Evolutionary conservation across 768 basidiomycete genomes (phyloP), one percentile per base, ranked within the genome.

Genomic region (Lactarius hatsudake): DNA sequence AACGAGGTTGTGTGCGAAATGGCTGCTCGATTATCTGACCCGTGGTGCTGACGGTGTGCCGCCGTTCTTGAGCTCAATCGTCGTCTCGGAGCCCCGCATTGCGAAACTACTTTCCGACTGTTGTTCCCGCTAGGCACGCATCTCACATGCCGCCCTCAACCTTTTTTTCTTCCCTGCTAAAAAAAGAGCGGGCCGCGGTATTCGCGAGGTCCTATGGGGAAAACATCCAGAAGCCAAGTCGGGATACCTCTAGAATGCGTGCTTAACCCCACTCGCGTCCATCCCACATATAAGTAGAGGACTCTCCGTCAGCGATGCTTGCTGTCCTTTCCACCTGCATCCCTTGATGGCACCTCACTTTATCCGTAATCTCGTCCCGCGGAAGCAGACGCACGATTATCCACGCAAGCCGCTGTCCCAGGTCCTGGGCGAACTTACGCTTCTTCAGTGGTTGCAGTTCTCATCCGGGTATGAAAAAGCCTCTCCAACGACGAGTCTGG

Each of bases 391-490:
- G 0, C 43, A 10, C 13, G 34, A 67, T n/a, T 12, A 63, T 60
- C 20, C 42, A 17, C 6, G 36, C 8, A 53, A 77, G 38, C 79
- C 82, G 5, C 63, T 85, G 30, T 65, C 81, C 20, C 69, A 73
- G 2, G 83, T 82, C 0, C 70, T 87, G 32, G 56, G 45, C 10
- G 72, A 71, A 3, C 71, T 87, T 56, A 83, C 80, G 0, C 80
- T 76, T 74, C 65, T 83, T 7, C 86, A 87, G 64, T 82, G 81
- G 77, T 81, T 82, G 2, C 79, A 84, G 59, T 87, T 87, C 73
- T 82, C 79, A 68, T 79, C 81, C 28, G 86, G 87, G 84, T 86
- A 71, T n/a, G 36, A 36, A 36, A 36, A 12, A 7, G 0, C 43
- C 40, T 9, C 9, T 36, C 1, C 28, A 43, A 53, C 40, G 34